Percentiles rank a stretch among this genome's conserved stretches.
These are phyloP conservation scores for Penicillium riverlandense DNA, from an alignment of 495 filamentous ascomycete species.

Conservation along the genomic window DNA sequence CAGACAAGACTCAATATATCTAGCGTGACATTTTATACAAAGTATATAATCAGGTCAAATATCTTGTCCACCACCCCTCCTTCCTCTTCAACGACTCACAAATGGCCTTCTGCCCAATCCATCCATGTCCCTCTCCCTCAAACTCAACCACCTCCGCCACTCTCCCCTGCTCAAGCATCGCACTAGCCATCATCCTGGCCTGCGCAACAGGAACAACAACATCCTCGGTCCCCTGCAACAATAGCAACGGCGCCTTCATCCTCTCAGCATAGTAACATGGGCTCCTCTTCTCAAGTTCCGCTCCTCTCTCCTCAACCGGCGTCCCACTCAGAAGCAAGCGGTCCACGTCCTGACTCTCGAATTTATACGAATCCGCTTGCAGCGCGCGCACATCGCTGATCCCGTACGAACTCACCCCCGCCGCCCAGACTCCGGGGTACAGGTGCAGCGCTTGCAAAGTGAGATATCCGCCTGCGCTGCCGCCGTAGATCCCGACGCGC, in stretches of 20 bases:
- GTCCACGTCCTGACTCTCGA: conserved; percentile 42
- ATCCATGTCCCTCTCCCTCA: conserved; percentile 42
- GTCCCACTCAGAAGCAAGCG: conserved; percentile 25
- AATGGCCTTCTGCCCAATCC: conserved; percentile 17
- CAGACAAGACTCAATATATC: no score
- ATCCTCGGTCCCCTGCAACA: conserved; percentile 42
- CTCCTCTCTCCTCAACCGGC: conserved; percentile 24
- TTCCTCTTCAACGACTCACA: conserved; percentile 13
- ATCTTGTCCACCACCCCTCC: conserved; percentile 20
- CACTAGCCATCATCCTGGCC: conserved; percentile 32
- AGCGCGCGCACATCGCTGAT: conserved; percentile 37
- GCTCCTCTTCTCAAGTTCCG: conserved; percentile 30
- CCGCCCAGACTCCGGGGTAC: conserved; percentile 29
- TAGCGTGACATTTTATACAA: neutral
- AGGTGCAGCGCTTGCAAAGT: conserved; percentile 31
- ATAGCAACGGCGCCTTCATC: conserved; percentile 37
- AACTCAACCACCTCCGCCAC: conserved; percentile 37
- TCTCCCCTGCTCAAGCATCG: conserved; percentile 25
- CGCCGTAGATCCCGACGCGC: conserved; percentile 39
- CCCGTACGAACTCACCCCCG: conserved; percentile 35
- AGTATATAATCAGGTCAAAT: conserved; percentile 10
- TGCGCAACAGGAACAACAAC: conserved; percentile 42
- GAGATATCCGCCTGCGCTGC: conserved; percentile 42
- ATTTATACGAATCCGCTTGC: conserved; percentile 41
- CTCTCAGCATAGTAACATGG: conserved; percentile 35